Evolutionary conservation across 768 basidiomycete species (phyloP).

Genomic region (Tremella fuciformis): DNA sequence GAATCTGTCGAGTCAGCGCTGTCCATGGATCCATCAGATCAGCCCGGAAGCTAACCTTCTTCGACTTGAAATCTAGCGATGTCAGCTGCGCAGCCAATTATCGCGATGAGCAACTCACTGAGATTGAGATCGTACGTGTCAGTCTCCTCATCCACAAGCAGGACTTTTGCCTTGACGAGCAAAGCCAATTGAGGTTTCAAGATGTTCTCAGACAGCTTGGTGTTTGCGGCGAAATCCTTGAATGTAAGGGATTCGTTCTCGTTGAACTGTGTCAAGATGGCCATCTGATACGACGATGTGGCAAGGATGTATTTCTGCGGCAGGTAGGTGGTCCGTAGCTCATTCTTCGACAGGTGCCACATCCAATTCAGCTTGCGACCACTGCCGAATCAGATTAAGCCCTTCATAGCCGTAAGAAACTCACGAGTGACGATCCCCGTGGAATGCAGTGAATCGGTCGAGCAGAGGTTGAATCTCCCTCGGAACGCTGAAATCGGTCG

Average conservation of each 20-base stretch:
- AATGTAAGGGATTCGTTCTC: slow-evolving; percentile 78
- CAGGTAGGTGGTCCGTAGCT: slow-evolving; percentile 86
- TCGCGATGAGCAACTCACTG: slow-evolving; percentile 53
- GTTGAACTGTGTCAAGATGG: slow-evolving; percentile 92
- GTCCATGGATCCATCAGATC: too few species aligned
- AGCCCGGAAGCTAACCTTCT: slow-evolving; percentile 56
- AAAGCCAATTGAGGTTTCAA: slow-evolving; percentile 63
- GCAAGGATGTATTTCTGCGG: slow-evolving; percentile 94
- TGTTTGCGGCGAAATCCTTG: slow-evolving; percentile 74
- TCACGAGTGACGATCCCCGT: slow-evolving; percentile 60
- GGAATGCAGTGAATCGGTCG: slow-evolving; percentile 87
- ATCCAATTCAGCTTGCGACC: slow-evolving; percentile 96
- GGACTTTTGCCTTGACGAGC: slow-evolving; percentile 82
- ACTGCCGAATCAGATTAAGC: slow-evolving; percentile 16
- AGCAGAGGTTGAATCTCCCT: slow-evolving; percentile 80
- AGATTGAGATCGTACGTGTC: slow-evolving; percentile 93
- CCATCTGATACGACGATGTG: slow-evolving; percentile 93
- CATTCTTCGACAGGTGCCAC: slow-evolving; percentile 98
- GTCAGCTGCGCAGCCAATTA: slow-evolving; percentile 2
- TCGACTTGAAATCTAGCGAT: slow-evolving; percentile 75
- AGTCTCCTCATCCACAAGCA: slow-evolving; percentile 73
- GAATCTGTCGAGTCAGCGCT: slow-evolving; percentile 39
- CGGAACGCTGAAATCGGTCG: slow-evolving; percentile 82
- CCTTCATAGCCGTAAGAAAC: not conserved
- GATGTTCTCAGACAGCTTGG: slow-evolving; percentile 58